phyloP scores from a whole-genome alignment of 1,284 basidiomycete species.

The Moesziomyces globuligerus region DNA sequence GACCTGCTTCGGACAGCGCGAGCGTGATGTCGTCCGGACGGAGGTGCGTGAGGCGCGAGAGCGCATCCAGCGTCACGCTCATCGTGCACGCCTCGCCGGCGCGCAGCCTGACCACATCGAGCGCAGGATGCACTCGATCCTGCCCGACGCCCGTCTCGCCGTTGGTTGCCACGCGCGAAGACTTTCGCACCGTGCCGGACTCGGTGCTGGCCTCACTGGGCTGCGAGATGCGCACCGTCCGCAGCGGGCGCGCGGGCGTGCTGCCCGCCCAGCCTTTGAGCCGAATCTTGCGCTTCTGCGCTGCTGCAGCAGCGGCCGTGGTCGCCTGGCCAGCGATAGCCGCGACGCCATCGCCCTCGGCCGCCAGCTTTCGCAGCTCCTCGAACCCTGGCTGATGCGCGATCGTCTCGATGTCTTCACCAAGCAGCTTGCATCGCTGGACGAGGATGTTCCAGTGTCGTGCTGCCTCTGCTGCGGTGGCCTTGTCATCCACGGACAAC shows the following conservation, averaged over 20 bases:
- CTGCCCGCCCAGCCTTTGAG: slow-evolving; percentile 41
- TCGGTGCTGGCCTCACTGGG: not conserved
- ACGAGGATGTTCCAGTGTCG: slow-evolving; percentile 21
- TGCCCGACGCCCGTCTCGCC: not conserved
- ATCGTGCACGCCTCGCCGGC: slow-evolving; percentile 20
- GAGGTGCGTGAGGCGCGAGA: slow-evolving; percentile 82
- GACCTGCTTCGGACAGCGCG: slow-evolving; percentile 84
- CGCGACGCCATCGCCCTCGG: slow-evolving; percentile 17
- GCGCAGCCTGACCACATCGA: slow-evolving; percentile 11
- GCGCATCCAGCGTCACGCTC: slow-evolving; percentile 68
- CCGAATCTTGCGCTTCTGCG: slow-evolving; percentile 21
- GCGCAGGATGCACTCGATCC: slow-evolving; percentile 17
- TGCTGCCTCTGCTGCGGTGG: slow-evolving; percentile 5
- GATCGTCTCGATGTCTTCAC: slow-evolving; percentile 27
- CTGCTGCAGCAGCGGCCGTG: not conserved
- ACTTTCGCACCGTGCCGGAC: slow-evolving; percentile 6
- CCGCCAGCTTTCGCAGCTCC: slow-evolving; percentile 23
- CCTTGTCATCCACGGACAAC: not conserved
- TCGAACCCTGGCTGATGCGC: slow-evolving; percentile 24
- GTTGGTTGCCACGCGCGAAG: slow-evolving; percentile 13
- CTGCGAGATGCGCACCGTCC: not conserved
- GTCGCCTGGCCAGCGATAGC: slow-evolving; percentile 17
- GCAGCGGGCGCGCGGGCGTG: slow-evolving; percentile 2
- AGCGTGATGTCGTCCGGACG: slow-evolving; percentile 86
- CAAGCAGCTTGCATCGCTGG: slow-evolving; percentile 31